phyloP scores from a whole-genome alignment of 164 flowering plant genomes.

The Dillenia turbinata region DNA sequence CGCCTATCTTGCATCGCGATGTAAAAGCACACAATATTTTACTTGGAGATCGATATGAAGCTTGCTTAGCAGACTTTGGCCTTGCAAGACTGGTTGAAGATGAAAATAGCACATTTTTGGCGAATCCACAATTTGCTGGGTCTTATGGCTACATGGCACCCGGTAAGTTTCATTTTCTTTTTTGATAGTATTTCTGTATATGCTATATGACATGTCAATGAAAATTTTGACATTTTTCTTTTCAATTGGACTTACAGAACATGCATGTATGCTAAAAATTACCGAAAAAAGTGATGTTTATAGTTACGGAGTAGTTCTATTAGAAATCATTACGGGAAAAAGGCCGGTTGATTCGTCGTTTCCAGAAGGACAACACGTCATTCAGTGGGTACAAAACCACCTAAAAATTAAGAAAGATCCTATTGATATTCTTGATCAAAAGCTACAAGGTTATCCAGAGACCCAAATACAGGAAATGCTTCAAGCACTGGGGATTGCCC shows the following conservation, averaged over 20 bases:
- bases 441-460: slow-evolving; percentile 61
- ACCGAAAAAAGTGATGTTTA: slow-evolving; percentile 82
- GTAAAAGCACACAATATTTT: slow-evolving; percentile 77
- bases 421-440: slow-evolving; percentile 51
- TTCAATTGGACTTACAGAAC: slow-evolving; percentile 33
- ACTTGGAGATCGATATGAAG: slow-evolving; percentile 55
- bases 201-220: background rate
- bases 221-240: background rate
- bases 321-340: slow-evolving; percentile 76
- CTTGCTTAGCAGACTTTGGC: slow-evolving; percentile 80
- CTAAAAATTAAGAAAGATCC: slow-evolving; percentile 61
- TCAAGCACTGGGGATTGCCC: slow-evolving; percentile 69
- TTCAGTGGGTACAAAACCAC: slow-evolving; percentile 72
- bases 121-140: slow-evolving; percentile 69
- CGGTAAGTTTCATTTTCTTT: slow-evolving; percentile 29
- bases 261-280: slow-evolving; percentile 54
- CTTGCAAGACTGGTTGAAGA: slow-evolving; percentile 64
- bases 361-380: slow-evolving; percentile 61
- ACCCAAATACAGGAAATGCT: slow-evolving; percentile 75
- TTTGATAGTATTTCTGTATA: background rate
- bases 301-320: slow-evolving; percentile 71
- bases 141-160: slow-evolving; percentile 91
- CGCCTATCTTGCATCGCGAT: slow-evolving; percentile 77
- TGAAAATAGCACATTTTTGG: slow-evolving; percentile 31
- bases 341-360: slow-evolving; percentile 67